phyloP scores from a whole-genome alignment of 352 stramenopile genomes.

The Elongisporangium prolatum region DNA sequence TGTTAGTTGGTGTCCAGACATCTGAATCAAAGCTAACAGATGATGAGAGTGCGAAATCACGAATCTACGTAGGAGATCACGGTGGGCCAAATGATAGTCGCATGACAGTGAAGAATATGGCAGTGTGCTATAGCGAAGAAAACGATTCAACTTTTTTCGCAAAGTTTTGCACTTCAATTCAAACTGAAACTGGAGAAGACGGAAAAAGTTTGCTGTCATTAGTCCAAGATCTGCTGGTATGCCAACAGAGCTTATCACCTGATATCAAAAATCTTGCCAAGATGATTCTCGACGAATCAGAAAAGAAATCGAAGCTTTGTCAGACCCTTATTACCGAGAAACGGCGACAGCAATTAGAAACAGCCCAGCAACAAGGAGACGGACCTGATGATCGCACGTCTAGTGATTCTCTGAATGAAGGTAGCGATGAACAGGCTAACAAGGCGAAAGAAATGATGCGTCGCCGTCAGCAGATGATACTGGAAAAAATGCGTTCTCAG shows the following conservation, averaged over 20 bases:
- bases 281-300: slow-evolving; percentile 4
- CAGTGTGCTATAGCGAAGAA: slow-evolving; percentile 23
- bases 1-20: slow-evolving; percentile 44
- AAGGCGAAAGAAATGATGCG: slow-evolving; percentile 60
- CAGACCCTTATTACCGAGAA: background rate
- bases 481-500: slow-evolving; percentile 66
- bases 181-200: background rate
- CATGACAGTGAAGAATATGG: slow-evolving; percentile 21
- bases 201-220: slow-evolving; percentile 21
- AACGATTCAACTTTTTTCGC: slow-evolving; percentile 19
- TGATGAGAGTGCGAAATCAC: background rate
- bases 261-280: slow-evolving; percentile 6
- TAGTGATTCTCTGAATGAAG: slow-evolving; percentile 6
- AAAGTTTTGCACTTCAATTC: slow-evolving; percentile 25
- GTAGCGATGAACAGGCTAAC: slow-evolving; percentile 13
- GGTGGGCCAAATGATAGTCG: background rate
- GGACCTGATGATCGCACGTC: background rate
- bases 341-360: background rate
- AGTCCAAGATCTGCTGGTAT: background rate
- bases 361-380: background rate
- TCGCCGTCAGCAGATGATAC: slow-evolving; percentile 55
- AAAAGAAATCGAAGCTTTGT: slow-evolving; percentile 8
- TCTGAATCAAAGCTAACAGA: slow-evolving; percentile 10
- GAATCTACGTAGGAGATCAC: background rate
- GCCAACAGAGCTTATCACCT: background rate